A percentile compares a stretch with the other conserved stretches of the same genome.
Evolutionary conservation across 345 rosid genomes (phyloP).

Genomic region (Lepidium sativum): DNA sequence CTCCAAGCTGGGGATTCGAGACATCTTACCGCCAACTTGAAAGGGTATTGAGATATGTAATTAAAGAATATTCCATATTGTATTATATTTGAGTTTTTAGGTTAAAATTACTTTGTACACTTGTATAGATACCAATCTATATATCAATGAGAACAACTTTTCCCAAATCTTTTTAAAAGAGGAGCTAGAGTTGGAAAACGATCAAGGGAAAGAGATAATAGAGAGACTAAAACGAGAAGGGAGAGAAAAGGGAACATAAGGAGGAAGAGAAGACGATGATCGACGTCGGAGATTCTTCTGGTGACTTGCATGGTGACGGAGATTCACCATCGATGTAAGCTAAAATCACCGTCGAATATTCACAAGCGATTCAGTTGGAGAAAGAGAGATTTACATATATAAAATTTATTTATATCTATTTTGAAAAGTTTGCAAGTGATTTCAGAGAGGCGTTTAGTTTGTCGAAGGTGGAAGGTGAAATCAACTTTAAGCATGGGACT

Average conservation of each 20-base stretch:
- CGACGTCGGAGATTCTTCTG: constrained; percentile 35
- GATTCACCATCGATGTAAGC: neutral
- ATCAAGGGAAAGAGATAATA: constrained; percentile 13
- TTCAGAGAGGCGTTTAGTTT: constrained; percentile 7
- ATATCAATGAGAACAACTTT: too few relatives aligned
- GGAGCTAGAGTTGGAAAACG: constrained; percentile 26
- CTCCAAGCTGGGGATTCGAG: too few relatives aligned
- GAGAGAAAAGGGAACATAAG: constrained; percentile 25
- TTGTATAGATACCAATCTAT: too few relatives aligned
- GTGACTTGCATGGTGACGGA: constrained; percentile 14
- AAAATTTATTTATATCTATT: neutral
- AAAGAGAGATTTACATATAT: neutral
- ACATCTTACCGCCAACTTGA: too few relatives aligned
- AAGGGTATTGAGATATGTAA: too few relatives aligned
- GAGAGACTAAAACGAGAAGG: constrained; percentile 22
- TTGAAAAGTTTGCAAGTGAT: neutral
- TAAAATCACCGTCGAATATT: constrained; percentile 2
- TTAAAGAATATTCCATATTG: too few relatives aligned
- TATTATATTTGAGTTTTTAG: too few relatives aligned
- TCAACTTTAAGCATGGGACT: constrained; percentile 24
- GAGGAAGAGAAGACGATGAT: constrained; percentile 36
- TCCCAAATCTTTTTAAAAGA: too few relatives aligned
- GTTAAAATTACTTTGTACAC: too few relatives aligned
- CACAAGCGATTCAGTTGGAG: neutral
- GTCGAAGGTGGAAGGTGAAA: constrained; percentile 25